Conservation (phyloP, 495 filamentous ascomycete species). For the Penicillium soppii region DNA sequence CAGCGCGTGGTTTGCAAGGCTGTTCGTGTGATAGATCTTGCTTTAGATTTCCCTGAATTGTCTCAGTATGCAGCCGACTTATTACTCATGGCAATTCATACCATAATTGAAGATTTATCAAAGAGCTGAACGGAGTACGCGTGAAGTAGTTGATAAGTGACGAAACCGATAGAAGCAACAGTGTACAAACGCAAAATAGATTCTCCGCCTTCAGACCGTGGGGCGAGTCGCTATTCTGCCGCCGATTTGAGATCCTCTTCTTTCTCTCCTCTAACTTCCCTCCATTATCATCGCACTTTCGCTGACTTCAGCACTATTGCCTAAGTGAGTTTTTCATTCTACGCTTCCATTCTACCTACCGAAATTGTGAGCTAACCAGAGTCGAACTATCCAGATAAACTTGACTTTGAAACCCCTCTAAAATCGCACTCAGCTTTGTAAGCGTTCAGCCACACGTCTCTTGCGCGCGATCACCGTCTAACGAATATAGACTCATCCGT, state of each 20-base stretch:
- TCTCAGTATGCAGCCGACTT: constrained; percentile 8
- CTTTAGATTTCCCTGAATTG: constrained; percentile 50
- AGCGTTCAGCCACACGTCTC: constrained; percentile 4
- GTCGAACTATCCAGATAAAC: not conserved
- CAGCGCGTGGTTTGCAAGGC: constrained; percentile 86
- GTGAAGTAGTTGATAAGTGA: constrained; percentile 1
- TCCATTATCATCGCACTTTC: too few relatives aligned
- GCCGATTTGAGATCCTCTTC: constrained; percentile 20
- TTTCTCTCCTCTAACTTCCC: constrained; percentile 11
- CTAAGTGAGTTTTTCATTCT: constrained; percentile 2
- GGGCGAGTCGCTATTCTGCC: constrained; percentile 27
- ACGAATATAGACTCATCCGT: not conserved
- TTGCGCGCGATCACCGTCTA: not conserved
- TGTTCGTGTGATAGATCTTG: constrained; percentile 73
- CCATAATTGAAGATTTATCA: constrained; percentile 42
- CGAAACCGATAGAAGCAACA: constrained; percentile 6
- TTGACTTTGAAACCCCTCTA: not conserved
- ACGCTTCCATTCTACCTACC: not conserved
- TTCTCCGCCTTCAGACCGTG: constrained; percentile 36
- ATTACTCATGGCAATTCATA: constrained; percentile 17
- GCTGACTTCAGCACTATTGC: not conserved
- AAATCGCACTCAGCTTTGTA: constrained; percentile 4
- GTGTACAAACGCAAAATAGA: constrained; percentile 41
- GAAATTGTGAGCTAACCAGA: not conserved
- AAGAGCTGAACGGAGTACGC: constrained; percentile 1